Percentiles rank a stretch among this genome's conserved stretches.
Conservation (phyloP, 2,329 filamentous ascomycete genomes). For the Penicillium sp. region DNA sequence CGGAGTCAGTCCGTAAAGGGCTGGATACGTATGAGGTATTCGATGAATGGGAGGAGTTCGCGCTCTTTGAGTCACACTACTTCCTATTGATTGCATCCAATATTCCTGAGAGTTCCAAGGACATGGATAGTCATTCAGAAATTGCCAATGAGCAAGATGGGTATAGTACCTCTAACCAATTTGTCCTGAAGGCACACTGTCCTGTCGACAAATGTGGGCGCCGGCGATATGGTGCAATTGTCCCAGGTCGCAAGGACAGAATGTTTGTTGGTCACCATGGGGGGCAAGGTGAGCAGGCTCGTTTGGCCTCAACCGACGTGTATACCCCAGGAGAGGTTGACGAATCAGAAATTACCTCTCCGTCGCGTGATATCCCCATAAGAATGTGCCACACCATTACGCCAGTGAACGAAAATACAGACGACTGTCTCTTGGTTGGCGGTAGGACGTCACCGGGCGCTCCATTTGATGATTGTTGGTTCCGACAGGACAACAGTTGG, state of each 20-base stretch:
- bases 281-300: slow-evolving; percentile 46
- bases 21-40: slow-evolving; percentile 78
- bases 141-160: too few relatives aligned
- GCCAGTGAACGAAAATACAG: slow-evolving; percentile 51
- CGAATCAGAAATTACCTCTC: slow-evolving; percentile 48
- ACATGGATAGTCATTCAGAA: background rate
- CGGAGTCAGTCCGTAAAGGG: slow-evolving; percentile 55
- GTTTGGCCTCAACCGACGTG: slow-evolving; percentile 49
- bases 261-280: slow-evolving; percentile 40
- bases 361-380: slow-evolving; percentile 33
- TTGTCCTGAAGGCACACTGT: slow-evolving; percentile 22
- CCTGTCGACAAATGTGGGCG: slow-evolving; percentile 42
- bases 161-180: slow-evolving; percentile 11
- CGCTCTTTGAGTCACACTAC: slow-evolving; percentile 81
- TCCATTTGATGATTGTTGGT: slow-evolving; percentile 73
- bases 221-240: slow-evolving; percentile 62
- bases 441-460: slow-evolving; percentile 75
- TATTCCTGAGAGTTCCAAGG: background rate
- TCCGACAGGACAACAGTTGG: slow-evolving; percentile 66
- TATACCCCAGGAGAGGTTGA: slow-evolving; percentile 48
- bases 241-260: slow-evolving; percentile 39
- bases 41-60: slow-evolving; percentile 95
- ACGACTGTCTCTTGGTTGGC: slow-evolving; percentile 67
- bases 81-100: slow-evolving; percentile 69
- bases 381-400: slow-evolving; percentile 78